Base-by-base conservation (phyloP, 2,329 filamentous ascomycete species). In the Pyrenochaeta sp. region DNA sequence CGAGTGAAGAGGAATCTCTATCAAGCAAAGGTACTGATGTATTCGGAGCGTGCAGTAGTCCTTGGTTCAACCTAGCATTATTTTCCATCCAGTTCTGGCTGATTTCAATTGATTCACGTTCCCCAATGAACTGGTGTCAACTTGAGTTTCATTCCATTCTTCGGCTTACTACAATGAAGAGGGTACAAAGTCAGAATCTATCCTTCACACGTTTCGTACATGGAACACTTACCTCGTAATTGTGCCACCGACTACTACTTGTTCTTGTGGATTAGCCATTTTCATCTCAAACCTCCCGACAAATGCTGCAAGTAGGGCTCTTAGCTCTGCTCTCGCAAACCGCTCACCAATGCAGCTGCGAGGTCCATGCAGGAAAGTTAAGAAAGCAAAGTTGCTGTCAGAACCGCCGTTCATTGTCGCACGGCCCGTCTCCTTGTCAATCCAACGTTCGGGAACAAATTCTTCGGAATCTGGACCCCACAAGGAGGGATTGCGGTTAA, bases 391-490 rank as follows among this genome's bases (percentile, higher is more conserved):
- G 54, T 79, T 79, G 58, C 77, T 79, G 4, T 71, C 67, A 1
- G 73, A 69, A 30, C 74, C 72, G 8, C 73, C 79, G n/a, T 68
- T 69, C 65, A 77, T 79, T 22, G 80, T 81, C 3, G 78, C 73
- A 13, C 73, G 72, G 2, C 72, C 75, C 15, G 64, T 71, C 27
- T 68, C 52, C 22, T 62, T 61, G 54, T 81, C 78, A 54, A 83
- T 78, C 81, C 81, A 83, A 27, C 81, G 74, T 24, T 81, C 78
- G 0, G 81, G 81, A 0, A 71, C 61, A 66, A 82, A 83, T 0
- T 72, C 56, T n/a, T 76, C 73, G 2, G 80, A 73, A 36, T 80
- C 71, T 0, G 68, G 50, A 19, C 79, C 80, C 81, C 81, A 83
- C 22, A 82, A 72, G 1, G 63, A 27, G 0, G 80, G 76, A 22